Percentiles rank a stretch among this genome's conserved stretches.
These are phyloP conservation scores for Tephrocybe sp. DNA, from an alignment of 768 basidiomycete species.

Conservation along the genomic window DNA sequence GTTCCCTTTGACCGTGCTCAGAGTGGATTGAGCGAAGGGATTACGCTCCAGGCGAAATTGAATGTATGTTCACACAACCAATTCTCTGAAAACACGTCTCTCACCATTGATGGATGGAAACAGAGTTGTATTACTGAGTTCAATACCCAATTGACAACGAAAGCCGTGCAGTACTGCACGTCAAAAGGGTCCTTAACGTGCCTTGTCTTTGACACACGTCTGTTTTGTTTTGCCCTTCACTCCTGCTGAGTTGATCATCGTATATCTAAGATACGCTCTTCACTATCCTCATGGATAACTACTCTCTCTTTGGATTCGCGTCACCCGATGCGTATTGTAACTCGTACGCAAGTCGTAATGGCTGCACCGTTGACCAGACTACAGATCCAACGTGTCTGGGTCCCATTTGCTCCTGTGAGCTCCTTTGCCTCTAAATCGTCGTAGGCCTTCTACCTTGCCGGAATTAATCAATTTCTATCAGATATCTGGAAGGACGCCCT, in stretches of 20 bases:
- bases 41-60: constrained; percentile 16
- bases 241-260: too few species aligned
- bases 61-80: constrained; percentile 6
- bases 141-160: constrained; percentile 16
- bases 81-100: neutral
- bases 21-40: constrained; percentile 14
- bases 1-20: constrained; percentile 22
- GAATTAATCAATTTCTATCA: neutral
- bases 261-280: constrained; percentile 18
- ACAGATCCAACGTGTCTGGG: constrained; percentile 19
- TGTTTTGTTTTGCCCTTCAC: neutral
- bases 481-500: constrained; percentile 22
- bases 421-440: too few species aligned
- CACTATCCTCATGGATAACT: constrained; percentile 19
- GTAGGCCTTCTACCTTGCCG: too few species aligned
- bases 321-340: constrained; percentile 15
- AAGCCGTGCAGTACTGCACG: constrained; percentile 15
- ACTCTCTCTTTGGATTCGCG: constrained; percentile 16
- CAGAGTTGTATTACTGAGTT: constrained; percentile 20
- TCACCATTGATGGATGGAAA: neutral
- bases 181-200: constrained; percentile 18
- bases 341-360: constrained; percentile 15
- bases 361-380: constrained; percentile 11
- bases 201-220: constrained; percentile 19
- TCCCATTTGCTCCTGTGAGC: constrained; percentile 15